Conservation (phyloP, 1,284 basidiomycete species). For the Ganoderma multipileum region DNA sequence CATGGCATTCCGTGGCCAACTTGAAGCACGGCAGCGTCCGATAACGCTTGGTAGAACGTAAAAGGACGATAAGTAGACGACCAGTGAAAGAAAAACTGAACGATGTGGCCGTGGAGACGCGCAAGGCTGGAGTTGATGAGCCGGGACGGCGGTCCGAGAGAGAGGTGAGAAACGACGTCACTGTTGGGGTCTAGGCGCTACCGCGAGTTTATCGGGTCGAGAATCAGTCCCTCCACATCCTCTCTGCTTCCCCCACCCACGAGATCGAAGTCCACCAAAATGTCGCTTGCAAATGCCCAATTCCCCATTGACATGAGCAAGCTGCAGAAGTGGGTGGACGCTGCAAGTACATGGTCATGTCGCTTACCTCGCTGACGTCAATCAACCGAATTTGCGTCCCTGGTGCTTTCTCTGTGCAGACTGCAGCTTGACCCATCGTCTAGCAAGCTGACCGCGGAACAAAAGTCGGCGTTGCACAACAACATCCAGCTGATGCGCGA, state of each 20-base stretch:
- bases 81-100: too few species aligned
- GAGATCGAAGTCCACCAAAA: slow-evolving; percentile 33
- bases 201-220: slow-evolving; percentile 24
- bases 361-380: slow-evolving; percentile 5
- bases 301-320: slow-evolving; percentile 81
- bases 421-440: slow-evolving; percentile 74
- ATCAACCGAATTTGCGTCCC: slow-evolving; percentile 12
- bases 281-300: slow-evolving; percentile 47
- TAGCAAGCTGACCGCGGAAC: slow-evolving; percentile 62
- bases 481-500: slow-evolving; percentile 85
- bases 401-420: slow-evolving; percentile 44
- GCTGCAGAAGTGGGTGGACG: slow-evolving; percentile 66
- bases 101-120: neutral
- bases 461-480: slow-evolving; percentile 62
- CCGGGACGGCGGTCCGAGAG: neutral
- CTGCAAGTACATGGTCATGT: neutral
- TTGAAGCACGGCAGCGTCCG: too few species aligned
- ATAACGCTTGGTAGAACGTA: too few species aligned
- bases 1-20: too few species aligned
- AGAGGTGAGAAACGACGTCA: slow-evolving; percentile 4
- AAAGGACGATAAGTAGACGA: too few species aligned
- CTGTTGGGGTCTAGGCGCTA: slow-evolving; percentile 11
- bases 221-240: slow-evolving; percentile 21
- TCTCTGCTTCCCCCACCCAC: slow-evolving; percentile 4
- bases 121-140: too few species aligned